A percentile compares a stretch with the other conserved stretches of the same genome.
Conservation (phyloP, 345 rosid species). For the Euphorbia peplus region DNA sequence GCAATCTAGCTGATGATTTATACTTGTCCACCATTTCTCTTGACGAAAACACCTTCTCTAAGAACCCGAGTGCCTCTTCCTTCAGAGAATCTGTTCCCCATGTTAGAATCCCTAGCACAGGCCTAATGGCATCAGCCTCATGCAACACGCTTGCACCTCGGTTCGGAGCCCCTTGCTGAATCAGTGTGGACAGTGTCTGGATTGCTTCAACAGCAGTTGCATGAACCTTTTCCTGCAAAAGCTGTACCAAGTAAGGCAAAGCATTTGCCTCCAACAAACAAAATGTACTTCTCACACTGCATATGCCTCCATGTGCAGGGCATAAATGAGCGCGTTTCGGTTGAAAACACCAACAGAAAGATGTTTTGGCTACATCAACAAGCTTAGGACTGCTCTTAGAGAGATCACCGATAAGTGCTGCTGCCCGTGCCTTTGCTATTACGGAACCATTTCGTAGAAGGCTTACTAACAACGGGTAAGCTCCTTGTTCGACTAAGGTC, state of each 20-base stretch:
- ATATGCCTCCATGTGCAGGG: slow-evolving; percentile 48
- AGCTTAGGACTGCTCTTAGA: slow-evolving; percentile 51
- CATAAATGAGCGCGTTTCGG: slow-evolving; percentile 38
- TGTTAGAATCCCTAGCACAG: slow-evolving; percentile 38
- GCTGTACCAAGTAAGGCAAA: slow-evolving; percentile 41
- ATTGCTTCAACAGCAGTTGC: slow-evolving; percentile 55
- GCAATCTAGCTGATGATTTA: slow-evolving; percentile 41
- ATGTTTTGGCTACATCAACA: slow-evolving; percentile 21
- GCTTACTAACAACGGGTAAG: slow-evolving; percentile 51
- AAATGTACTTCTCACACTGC: slow-evolving; percentile 47
- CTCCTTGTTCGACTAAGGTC: slow-evolving; percentile 47
- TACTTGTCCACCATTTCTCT: slow-evolving; percentile 52
- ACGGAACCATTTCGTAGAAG: slow-evolving; percentile 41
- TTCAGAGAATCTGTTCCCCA: slow-evolving; percentile 59
- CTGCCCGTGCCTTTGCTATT: slow-evolving; percentile 58
- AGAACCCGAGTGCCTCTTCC: slow-evolving; percentile 45
- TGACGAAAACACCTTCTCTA: slow-evolving; percentile 49
- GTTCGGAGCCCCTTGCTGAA: slow-evolving; percentile 33
- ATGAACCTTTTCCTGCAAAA: slow-evolving; percentile 34
- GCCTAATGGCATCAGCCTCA: slow-evolving; percentile 47
- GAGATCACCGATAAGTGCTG: slow-evolving; percentile 58
- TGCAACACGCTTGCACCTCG: slow-evolving; percentile 47
- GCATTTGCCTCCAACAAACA: slow-evolving; percentile 53
- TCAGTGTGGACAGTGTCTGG: slow-evolving; percentile 53
- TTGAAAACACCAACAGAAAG: slow-evolving; percentile 42